phyloP scores from a whole-genome alignment of 2,329 filamentous ascomycete species.

The Stagonosporopsis cucurbitacearum region DNA sequence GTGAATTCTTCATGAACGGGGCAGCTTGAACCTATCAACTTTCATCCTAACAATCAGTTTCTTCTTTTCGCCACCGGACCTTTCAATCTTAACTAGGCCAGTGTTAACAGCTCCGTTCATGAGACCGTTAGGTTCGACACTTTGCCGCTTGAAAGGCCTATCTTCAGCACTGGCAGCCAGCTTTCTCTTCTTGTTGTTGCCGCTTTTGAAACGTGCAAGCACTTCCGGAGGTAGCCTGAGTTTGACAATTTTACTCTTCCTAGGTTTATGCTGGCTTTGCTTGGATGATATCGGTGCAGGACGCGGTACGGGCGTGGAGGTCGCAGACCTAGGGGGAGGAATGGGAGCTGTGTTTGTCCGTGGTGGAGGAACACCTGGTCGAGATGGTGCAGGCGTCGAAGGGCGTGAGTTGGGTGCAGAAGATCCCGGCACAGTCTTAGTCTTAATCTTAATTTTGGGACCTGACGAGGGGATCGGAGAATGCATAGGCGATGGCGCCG shows the following conservation, averaged over 20 bases:
- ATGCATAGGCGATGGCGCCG: conserved; percentile 31
- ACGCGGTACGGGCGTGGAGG: conserved; percentile 19
- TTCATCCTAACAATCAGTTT: conserved; percentile 32
- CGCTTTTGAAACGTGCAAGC: conserved; percentile 21
- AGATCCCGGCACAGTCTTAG: conserved; percentile 27
- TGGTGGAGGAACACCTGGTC: conserved; percentile 23
- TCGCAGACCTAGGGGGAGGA: conserved; percentile 12
- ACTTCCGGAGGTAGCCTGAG: conserved; percentile 28
- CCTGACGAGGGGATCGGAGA: conserved; percentile 33
- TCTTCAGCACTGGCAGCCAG: conserved; percentile 23
- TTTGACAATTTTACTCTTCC: conserved; percentile 38
- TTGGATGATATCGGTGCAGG: conserved; percentile 5
- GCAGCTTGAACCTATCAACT: conserved; percentile 22
- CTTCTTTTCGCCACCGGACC: conserved; percentile 20
- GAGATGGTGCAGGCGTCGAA: conserved; percentile 20
- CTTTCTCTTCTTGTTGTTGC: conserved; percentile 33
- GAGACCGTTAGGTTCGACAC: conserved; percentile 28
- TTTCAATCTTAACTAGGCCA: conserved; percentile 29
- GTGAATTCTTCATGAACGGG: neutral
- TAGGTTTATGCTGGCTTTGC: conserved; percentile 20
- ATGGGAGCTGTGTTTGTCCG: conserved; percentile 20
- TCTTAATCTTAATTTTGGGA: conserved; percentile 39
- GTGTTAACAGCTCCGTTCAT: conserved; percentile 23
- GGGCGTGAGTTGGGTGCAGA: conserved; percentile 30
- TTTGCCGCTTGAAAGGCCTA: conserved; percentile 38